Conservation (phyloP, 768 basidiomycete species). For the Kwoniella sp. region DNA sequence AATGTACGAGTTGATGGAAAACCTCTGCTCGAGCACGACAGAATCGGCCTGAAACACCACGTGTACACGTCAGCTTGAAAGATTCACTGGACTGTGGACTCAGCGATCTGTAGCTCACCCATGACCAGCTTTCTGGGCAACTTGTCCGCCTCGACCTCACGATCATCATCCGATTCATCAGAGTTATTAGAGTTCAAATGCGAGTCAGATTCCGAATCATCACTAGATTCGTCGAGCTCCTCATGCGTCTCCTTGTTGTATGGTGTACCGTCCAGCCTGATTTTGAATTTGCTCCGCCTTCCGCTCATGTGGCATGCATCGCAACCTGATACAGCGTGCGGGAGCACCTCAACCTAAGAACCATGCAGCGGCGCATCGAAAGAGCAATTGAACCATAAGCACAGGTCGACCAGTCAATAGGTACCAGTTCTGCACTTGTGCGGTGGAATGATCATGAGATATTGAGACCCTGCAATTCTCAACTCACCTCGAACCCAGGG, state of each 20-base stretch:
- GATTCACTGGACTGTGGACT: no score
- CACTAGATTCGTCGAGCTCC: conserved; percentile 45
- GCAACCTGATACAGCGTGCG: conserved; percentile 67
- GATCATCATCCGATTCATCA: not conserved
- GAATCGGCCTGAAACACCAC: conserved; percentile 28
- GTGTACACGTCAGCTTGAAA: not conserved
- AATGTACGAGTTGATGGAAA: conserved; percentile 51
- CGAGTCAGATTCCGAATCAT: conserved; percentile 60
- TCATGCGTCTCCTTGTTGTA: conserved; percentile 74
- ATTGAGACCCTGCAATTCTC: not conserved
- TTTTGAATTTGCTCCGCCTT: conserved; percentile 67
- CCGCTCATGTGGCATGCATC: conserved; percentile 80
- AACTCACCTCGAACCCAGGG: conserved; percentile 64
- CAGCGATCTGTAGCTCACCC: conserved; percentile 29
- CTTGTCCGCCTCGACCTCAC: conserved; percentile 1
- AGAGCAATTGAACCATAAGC: no score
- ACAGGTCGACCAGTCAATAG: no score
- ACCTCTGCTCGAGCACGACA: conserved; percentile 42
- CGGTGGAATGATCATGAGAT: not conserved
- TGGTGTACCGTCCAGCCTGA: conserved; percentile 66
- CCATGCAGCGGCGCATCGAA: not conserved
- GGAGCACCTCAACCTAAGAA: conserved; percentile 55
- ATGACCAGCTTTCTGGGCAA: conserved; percentile 26
- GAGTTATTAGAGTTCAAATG: no score
- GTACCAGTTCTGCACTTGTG: no score